phyloP scores from a whole-genome alignment of 2,329 filamentous ascomycete genomes.

The Xylaria multiplex region DNA sequence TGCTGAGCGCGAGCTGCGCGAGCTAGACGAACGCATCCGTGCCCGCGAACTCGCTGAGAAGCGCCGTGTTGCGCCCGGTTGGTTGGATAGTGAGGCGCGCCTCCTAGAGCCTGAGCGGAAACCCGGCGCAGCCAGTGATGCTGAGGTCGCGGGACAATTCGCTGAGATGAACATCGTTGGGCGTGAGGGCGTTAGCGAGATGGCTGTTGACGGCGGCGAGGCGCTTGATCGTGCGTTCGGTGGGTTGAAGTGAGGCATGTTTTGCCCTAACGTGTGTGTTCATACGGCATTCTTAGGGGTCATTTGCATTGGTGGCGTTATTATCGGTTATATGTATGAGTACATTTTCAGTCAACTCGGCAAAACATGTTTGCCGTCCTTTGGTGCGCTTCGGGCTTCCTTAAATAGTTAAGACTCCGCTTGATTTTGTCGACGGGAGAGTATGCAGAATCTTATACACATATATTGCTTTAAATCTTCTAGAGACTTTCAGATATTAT shows the following conservation, averaged over 20 bases:
- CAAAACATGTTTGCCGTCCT: not conserved
- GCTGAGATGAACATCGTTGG: constrained; percentile 47
- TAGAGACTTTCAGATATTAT: not conserved
- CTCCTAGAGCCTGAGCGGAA: constrained; percentile 74
- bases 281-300: constrained; percentile 9
- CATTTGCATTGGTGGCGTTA: constrained; percentile 17
- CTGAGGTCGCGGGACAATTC: constrained; percentile 41
- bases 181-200: constrained; percentile 49
- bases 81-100: constrained; percentile 78
- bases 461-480: not conserved
- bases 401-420: not conserved
- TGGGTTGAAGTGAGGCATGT: constrained; percentile 40
- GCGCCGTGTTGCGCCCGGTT: constrained; percentile 80
- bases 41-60: constrained; percentile 81
- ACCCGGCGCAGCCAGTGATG: constrained; percentile 32
- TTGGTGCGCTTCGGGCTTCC: not conserved
- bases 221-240: constrained; percentile 69
- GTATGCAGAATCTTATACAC: too few species aligned
- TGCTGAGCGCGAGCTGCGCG: constrained; percentile 72
- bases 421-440: not conserved
- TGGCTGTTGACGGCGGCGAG: constrained; percentile 62
- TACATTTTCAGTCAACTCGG: constrained; percentile 1
- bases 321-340: not conserved
- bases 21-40: constrained; percentile 74
- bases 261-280: not conserved